Evolutionary conservation across 345 rosid genomes (phyloP), one percentile per base, ranked within the genome.

Genomic region (Triadica sebifera): DNA sequence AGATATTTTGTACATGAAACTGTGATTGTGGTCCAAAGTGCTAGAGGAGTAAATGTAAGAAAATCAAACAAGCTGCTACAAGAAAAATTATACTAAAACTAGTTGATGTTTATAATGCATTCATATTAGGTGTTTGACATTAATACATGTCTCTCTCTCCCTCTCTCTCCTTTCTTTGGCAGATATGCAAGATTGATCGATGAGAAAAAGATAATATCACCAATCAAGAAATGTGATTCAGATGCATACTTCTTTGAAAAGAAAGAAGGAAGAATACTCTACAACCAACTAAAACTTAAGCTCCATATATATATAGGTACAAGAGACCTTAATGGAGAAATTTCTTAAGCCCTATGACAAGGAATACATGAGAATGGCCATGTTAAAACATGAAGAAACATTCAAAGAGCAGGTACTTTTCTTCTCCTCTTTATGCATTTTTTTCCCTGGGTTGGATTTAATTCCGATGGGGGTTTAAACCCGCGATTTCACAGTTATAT

Each of bases 301-400:
- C 34, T 22, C 65, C 24, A 34, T 39, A 17, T 29, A 37, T 55
- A 55, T 1, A 55, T 6, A 20, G 8, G 12, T 13, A 19, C 47
- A 43, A 49, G 8, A 20, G 38, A 59, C 67, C 52, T 77, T 66
- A n/a, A 94, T 95, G 99, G 98, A 87, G 91, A 92, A 88, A 82
- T 77, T 85, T 71, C 84, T 89, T 50, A 77, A 85, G 77, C 88
- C 93, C 58, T 86, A 86, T 78, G 96, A 91, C 58, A 90, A 86
- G 86, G 95, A 93, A 73, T 82, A 61, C 87, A 90, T 95, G 99
- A 93, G 86, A 85, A 80, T 86, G 93, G 97, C 94, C 78, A 95
- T 95, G 87, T 80, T 95, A 57, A 90, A 90, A 81, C 99, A 95
- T 72, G 99, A 95, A 85, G 88, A 95, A 87, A 95, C 97, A 51